Conservation (phyloP, 306 rosid species). For the cucumber (Cucumis sativus) region Cucumber_9930_V3 NC_026659.2:1551501-1552000, state of each 20-base stretch:
- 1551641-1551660: slow-evolving; percentile 77
- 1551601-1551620: slow-evolving; percentile 75
- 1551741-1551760: slow-evolving; percentile 39
- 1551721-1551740: slow-evolving; percentile 85
- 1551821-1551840: slow-evolving; percentile 24
- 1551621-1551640: slow-evolving; percentile 88
- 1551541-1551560: slow-evolving; percentile 71
- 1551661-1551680: slow-evolving; percentile 67
- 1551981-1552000: not conserved
- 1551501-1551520: slow-evolving; percentile 68
- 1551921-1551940: not conserved
- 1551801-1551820: not conserved
- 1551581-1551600: slow-evolving; percentile 46
- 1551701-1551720: slow-evolving; percentile 80
- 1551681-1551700: slow-evolving; percentile 58
- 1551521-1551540: slow-evolving; percentile 70
- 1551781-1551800: not conserved
- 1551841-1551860: slow-evolving; percentile 39
- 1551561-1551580: slow-evolving; percentile 58
- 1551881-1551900: slow-evolving; percentile 10
- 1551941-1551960: not conserved
- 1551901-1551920: not conserved
- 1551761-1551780: not conserved
- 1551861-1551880: slow-evolving; percentile 1
- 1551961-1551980: no score